Conservation (phyloP, 495 filamentous ascomycete genomes). For the Annulohypoxylon stygium region DNA sequence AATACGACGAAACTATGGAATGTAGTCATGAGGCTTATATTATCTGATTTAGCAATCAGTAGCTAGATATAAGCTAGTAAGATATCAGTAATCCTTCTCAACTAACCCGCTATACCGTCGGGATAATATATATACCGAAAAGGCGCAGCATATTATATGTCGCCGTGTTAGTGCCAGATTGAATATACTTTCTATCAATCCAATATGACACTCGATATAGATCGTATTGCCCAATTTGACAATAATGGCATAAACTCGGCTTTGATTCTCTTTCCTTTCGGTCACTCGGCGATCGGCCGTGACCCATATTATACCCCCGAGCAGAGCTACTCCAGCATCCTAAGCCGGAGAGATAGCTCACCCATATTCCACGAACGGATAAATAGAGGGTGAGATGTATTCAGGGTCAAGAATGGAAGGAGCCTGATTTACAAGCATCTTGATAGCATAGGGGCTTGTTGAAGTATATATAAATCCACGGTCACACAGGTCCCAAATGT, state of each 20-base stretch:
- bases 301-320: not conserved
- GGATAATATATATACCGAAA: not conserved
- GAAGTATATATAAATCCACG: slow-evolving; percentile 13
- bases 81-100: not conserved
- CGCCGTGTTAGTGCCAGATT: slow-evolving; percentile 12
- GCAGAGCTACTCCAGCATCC: not conserved
- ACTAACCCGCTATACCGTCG: not conserved
- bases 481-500: not conserved
- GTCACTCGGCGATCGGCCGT: not conserved
- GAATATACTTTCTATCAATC: not conserved
- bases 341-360: not conserved
- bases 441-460: not conserved
- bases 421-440: not conserved
- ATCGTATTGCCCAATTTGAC: not conserved
- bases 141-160: not conserved
- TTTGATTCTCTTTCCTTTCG: not conserved
- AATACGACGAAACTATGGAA: too few species aligned
- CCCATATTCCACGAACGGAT: not conserved
- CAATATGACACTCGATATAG: not conserved
- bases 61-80: not conserved
- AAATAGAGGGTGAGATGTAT: not conserved
- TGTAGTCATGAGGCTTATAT: not conserved
- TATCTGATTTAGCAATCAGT: not conserved
- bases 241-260: not conserved
- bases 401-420: not conserved